phyloP scores from a whole-genome alignment of 768 basidiomycete species.

The Lentinus brumalis region DNA sequence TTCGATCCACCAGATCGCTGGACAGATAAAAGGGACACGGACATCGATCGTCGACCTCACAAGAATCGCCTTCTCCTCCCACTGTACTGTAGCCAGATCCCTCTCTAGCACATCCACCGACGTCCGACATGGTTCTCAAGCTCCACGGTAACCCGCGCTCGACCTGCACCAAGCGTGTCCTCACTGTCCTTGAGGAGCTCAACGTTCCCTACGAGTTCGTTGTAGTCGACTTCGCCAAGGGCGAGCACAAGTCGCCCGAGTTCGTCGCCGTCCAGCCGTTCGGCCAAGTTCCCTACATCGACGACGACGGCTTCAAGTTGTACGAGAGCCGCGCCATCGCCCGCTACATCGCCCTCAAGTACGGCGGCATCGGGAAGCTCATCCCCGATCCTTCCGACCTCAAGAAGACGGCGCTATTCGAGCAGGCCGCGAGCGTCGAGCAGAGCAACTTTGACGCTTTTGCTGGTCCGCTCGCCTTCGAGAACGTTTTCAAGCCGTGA shows the following conservation, averaged over 20 bases:
- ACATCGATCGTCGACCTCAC: background rate
- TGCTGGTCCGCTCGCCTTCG: conserved; percentile 42
- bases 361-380: conserved; percentile 48
- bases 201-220: conserved; percentile 55
- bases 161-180: conserved; percentile 53
- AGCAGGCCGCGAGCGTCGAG: conserved; percentile 50
- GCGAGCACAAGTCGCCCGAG: conserved; percentile 47
- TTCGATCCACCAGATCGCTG: too few relatives aligned
- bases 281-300: conserved; percentile 64
- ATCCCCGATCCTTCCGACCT: conserved; percentile 43
- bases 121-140: conserved; percentile 33
- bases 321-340: conserved; percentile 67
- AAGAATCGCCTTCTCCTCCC: background rate
- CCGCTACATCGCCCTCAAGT: conserved; percentile 59
- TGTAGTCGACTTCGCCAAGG: conserved; percentile 41
- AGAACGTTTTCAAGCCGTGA: conserved; percentile 54
- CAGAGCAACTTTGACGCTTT: conserved; percentile 51
- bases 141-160: conserved; percentile 39
- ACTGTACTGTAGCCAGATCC: background rate
- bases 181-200: conserved; percentile 53
- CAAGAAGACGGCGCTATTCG: conserved; percentile 40
- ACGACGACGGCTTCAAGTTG: conserved; percentile 59
- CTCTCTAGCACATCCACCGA: background rate
- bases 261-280: conserved; percentile 59
- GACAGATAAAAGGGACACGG: background rate